phyloP scores from a whole-genome alignment of 345 rosid species.

The Turnera subulata region DNA sequence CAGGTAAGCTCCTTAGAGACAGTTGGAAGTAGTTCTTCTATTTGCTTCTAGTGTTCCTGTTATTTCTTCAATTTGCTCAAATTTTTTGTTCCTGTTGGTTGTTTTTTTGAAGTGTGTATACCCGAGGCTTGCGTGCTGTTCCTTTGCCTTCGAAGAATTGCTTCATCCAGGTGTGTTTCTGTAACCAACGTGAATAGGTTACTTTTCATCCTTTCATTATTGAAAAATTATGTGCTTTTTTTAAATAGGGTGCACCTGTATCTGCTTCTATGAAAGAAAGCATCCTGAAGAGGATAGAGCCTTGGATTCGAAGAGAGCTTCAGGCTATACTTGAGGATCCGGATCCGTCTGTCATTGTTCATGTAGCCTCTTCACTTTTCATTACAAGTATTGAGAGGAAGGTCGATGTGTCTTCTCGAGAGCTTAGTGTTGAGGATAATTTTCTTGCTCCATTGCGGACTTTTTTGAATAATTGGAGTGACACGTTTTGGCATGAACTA shows the following conservation, averaged over 20 bases:
- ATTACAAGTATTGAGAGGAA: slow-evolving; percentile 42
- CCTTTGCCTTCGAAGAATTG: slow-evolving; percentile 31
- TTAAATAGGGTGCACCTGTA: slow-evolving; percentile 24
- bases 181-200: background rate
- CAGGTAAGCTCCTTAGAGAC: slow-evolving; percentile 42
- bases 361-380: slow-evolving; percentile 53
- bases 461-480: slow-evolving; percentile 37
- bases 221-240: background rate
- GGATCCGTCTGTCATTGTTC: slow-evolving; percentile 65
- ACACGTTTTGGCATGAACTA: slow-evolving; percentile 74
- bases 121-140: slow-evolving; percentile 41
- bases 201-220: background rate
- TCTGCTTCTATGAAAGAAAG: slow-evolving; percentile 39
- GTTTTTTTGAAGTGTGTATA: slow-evolving; percentile 48
- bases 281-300: slow-evolving; percentile 40
- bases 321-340: slow-evolving; percentile 61
- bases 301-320: slow-evolving; percentile 80
- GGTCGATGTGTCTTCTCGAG: slow-evolving; percentile 17
- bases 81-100: too few relatives aligned
- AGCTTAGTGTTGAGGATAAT: slow-evolving; percentile 17
- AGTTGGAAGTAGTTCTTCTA: background rate
- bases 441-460: slow-evolving; percentile 39
- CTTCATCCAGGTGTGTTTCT: slow-evolving; percentile 30
- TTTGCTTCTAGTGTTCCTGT: background rate
- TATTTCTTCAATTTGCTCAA: background rate